Evolutionary conservation across 768 basidiomycete species (phyloP).

Genomic region (Phallus indusiatus): DNA sequence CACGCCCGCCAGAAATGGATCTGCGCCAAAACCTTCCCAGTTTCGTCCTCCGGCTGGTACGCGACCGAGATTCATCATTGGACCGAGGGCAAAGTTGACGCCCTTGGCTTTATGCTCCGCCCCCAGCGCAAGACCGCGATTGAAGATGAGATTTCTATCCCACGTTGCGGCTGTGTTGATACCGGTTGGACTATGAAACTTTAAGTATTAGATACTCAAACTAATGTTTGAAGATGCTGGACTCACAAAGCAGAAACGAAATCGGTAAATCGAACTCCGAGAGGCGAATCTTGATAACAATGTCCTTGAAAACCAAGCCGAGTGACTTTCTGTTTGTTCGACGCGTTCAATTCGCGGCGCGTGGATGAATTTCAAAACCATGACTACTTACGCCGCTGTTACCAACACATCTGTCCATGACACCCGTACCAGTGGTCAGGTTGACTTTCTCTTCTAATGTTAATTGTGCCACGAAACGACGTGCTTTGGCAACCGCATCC

Average conservation of each 20-base stretch:
- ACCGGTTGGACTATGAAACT: constrained; percentile 14
- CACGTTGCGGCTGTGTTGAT: constrained; percentile 42
- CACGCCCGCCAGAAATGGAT: constrained; percentile 78
- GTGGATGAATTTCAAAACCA: no score
- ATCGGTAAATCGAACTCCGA: constrained; percentile 41
- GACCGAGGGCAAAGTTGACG: constrained; percentile 42
- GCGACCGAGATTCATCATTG: constrained; percentile 30
- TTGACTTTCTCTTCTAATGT: constrained; percentile 49
- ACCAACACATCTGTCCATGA: constrained; percentile 33
- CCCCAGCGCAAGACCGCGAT: constrained; percentile 48
- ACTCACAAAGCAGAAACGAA: constrained; percentile 40
- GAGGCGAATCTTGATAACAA: constrained; percentile 41
- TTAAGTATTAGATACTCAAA: not conserved
- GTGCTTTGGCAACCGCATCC: constrained; percentile 50
- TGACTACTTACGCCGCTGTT: constrained; percentile 25
- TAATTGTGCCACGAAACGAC: constrained; percentile 39
- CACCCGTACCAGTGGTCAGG: constrained; percentile 39
- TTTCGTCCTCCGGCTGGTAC: constrained; percentile 49
- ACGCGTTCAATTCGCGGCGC: no score
- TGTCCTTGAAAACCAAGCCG: constrained; percentile 33
- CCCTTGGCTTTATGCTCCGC: constrained; percentile 54
- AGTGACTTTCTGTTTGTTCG: not conserved
- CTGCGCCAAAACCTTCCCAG: constrained; percentile 92
- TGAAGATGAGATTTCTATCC: constrained; percentile 32
- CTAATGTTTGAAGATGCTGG: not conserved